Evolutionary conservation across 2,329 filamentous ascomycete species (phyloP), one percentile per base, ranked within the genome.

Genomic region (Pestalotiopsis fici): DNA sequence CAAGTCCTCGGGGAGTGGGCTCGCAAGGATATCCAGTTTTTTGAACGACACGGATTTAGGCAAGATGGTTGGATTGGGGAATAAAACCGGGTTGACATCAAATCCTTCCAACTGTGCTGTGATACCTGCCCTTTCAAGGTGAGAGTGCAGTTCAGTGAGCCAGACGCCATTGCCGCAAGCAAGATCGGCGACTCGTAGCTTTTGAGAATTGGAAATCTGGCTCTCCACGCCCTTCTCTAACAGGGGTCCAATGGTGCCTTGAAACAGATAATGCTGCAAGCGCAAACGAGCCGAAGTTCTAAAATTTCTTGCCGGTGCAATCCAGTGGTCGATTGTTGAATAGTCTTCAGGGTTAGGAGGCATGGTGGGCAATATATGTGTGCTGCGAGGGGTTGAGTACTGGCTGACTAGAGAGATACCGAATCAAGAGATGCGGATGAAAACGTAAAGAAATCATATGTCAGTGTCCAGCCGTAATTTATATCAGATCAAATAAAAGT

Each of bases 341-440:
- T 7, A 79, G 81, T 54, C 86, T 1, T 89, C 82, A 81, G 77
- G 86, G 25, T 80, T 85, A 0, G 88, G 88, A 70, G 84, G 86
- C 43, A 50, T 50, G 18, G 3, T n/a, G 43, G 43, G 43, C 43
- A 21, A 50, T 21, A 7, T 21, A 70, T 80, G 83, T 27, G 86
- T 86, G 0, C 82, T 82, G 7, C 13, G 39, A 18, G n/a, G n/a
- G 39, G 18, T 43, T 18, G 18, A 43, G 13, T 12, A 4, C 13
- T 4, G 43, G 0, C 6, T 2, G 15, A 3, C 18, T 18, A 43
- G 2, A 18, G 18, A 12, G 18, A 18, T 3, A 43, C 6, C 13
- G 39, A 43, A 43, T 18, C 1, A 18, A 18, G 39, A 43, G 39
- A 13, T 18, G 13, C 18, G n/a, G n/a, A 4, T 12, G 13, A 18